Evolutionary conservation across 306 rosid species (phyloP), one percentile per base, ranked within the genome.

Genomic region (Trifolium fragiferum): DNA sequence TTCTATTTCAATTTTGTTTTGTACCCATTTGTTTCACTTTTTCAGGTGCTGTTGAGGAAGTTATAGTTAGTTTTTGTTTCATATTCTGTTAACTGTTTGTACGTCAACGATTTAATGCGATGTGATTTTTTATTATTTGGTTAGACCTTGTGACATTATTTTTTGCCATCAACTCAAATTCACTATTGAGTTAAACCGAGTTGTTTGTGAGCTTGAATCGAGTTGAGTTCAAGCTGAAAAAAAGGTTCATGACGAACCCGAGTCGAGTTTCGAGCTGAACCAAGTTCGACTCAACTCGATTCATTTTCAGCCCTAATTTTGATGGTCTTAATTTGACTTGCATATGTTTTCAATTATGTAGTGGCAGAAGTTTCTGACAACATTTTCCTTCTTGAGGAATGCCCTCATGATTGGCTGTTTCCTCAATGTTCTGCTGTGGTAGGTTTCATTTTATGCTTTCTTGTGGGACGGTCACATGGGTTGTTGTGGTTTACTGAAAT

Each of bases 381-480:
- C 70, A 80, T 92, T 82, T 92, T 90, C 82, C 89, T 90, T 63
- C 67, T 94, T 72, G 93, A 94, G 81, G 99, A 91, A 77, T 92
- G 95, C 80, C 96, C 97, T 50, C 99, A 94, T 25, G 99, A 94
- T 86, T 94, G 99, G 99, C 74, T 94, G 74, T 92, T 94, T 83
- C 96, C 95, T 78, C 97, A 85, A 58, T 94, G 99, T 82, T 92
- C 96, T 68, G 97, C 99, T 10, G 96, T 94, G 88, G 99, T 94
- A 75, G 80, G 98, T 74, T 79, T 50, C 72, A 75, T 44, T 44
- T 41, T 35, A 66, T 60, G 16, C 70, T 65, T 59, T 50, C 21
- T 43, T 59, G 16, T 33, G 19, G 20, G 21, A 43, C 68, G 27
- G 63, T 19, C 58, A 15, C 49, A 4, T 35, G 6, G 73, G 32